These are phyloP conservation scores for Wickerhamiella vanderwaltii DNA, from an alignment of 805 yeast species.

Conservation along the genomic window DNA sequence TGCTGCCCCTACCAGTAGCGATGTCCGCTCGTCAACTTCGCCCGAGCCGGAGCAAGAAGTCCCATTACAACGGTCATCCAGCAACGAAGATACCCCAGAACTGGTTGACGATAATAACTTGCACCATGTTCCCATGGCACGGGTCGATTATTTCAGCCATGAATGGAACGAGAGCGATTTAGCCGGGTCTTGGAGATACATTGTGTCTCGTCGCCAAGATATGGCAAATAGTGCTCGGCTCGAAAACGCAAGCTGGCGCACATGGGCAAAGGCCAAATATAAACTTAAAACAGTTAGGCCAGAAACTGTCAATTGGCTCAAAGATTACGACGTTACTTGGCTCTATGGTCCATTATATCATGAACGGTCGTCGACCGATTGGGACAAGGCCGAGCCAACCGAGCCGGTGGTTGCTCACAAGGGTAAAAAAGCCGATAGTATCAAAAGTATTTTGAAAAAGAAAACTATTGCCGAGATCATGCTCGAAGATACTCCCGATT, in stretches of 20 bases:
- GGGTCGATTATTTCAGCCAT: conserved; percentile 90
- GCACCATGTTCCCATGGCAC: conserved; percentile 68
- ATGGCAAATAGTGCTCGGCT: conserved; percentile 71
- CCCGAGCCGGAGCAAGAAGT: background rate
- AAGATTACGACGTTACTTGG: conserved; percentile 97
- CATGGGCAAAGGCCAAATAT: conserved; percentile 77
- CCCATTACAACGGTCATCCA: background rate
- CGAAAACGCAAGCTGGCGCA: conserved; percentile 86
- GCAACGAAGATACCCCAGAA: background rate
- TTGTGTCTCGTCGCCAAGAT: conserved; percentile 68
- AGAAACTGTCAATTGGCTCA: conserved; percentile 86
- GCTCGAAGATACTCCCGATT: conserved; percentile 30
- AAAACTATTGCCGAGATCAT: conserved; percentile 74
- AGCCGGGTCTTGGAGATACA: conserved; percentile 90
- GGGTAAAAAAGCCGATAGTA: conserved; percentile 13
- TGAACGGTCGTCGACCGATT: conserved; percentile 24
- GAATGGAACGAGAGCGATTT: conserved; percentile 93
- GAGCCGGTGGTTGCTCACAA: conserved; percentile 1
- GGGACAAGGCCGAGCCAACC: conserved; percentile 12
- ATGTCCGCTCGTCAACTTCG: background rate
- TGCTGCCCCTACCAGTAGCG: background rate
- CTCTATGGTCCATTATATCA: conserved; percentile 77
- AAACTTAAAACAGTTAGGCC: conserved; percentile 71
- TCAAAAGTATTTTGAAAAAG: conserved; percentile 82
- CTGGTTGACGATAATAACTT: conserved; percentile 26